These are phyloP conservation scores for Kwoniella dendrophila DNA, from an alignment of 768 basidiomycete species.

Conservation along the genomic window DNA sequence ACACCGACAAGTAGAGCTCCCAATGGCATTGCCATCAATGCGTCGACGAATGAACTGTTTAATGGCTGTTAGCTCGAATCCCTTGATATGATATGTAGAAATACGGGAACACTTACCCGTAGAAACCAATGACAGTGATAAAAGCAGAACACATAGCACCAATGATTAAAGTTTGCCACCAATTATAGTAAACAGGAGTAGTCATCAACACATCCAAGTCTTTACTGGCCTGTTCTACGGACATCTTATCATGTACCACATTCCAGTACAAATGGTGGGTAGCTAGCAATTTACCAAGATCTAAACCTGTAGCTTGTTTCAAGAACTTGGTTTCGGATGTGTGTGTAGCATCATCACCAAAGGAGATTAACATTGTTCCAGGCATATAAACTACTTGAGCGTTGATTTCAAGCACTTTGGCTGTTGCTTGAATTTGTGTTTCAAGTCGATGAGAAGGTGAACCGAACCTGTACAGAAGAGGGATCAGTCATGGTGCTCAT, in stretches of 20 bases:
- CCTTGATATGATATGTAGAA: background rate
- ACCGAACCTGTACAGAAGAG: constrained; percentile 62
- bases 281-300: constrained; percentile 74
- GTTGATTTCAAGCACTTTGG: constrained; percentile 83
- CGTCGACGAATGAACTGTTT: constrained; percentile 74
- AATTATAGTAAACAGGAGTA: constrained; percentile 63
- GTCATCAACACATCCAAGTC: constrained; percentile 76
- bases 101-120: constrained; percentile 42
- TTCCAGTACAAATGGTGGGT: constrained; percentile 74
- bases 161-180: constrained; percentile 67
- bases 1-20: constrained; percentile 73
- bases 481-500: too few species aligned
- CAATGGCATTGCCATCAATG: constrained; percentile 70
- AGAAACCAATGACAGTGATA: constrained; percentile 60
- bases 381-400: constrained; percentile 81
- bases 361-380: constrained; percentile 72
- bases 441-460: constrained; percentile 93
- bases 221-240: constrained; percentile 71
- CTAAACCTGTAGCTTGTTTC: constrained; percentile 69
- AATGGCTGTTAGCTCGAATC: too few species aligned
- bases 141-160: constrained; percentile 76
- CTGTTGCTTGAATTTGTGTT: constrained; percentile 83
- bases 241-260: constrained; percentile 80
- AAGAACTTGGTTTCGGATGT: constrained; percentile 81
- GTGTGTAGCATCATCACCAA: constrained; percentile 76